Conservation (phyloP, 768 basidiomycete species). For the Peribolospora kevripleyi region DNA sequence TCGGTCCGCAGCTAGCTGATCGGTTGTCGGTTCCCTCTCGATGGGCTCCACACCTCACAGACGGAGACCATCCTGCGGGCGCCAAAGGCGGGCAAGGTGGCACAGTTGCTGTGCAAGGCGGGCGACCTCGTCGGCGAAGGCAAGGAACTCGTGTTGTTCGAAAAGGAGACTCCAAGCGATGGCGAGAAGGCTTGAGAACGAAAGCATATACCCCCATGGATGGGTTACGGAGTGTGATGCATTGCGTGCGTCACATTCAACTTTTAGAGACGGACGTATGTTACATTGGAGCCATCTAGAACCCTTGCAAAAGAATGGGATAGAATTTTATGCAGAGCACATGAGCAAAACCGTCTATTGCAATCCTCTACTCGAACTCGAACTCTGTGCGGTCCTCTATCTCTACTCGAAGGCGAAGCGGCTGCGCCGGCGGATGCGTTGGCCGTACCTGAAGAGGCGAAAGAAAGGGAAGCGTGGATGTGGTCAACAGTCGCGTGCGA, state of each 20-base stretch:
- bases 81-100: slow-evolving; percentile 41
- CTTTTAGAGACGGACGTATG: no score
- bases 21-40: neutral
- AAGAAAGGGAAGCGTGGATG: neutral
- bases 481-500: neutral
- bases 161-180: neutral
- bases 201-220: neutral
- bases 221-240: neutral
- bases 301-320: no score
- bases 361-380: neutral
- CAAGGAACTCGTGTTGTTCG: slow-evolving; percentile 37
- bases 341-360: neutral
- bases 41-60: neutral
- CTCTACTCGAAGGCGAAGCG: no score
- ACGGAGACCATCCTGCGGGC: slow-evolving; percentile 58
- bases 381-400: neutral
- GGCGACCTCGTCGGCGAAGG: slow-evolving; percentile 88
- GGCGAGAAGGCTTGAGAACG: neutral
- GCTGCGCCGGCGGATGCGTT: no score
- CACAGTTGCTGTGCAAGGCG: slow-evolving; percentile 45
- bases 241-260: no score
- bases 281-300: no score
- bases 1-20: neutral
- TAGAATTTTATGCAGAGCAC: no score
- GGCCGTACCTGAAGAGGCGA: no score